Evolutionary conservation across 345 rosid species (phyloP).

Genomic region (Salix arbutifolia): DNA sequence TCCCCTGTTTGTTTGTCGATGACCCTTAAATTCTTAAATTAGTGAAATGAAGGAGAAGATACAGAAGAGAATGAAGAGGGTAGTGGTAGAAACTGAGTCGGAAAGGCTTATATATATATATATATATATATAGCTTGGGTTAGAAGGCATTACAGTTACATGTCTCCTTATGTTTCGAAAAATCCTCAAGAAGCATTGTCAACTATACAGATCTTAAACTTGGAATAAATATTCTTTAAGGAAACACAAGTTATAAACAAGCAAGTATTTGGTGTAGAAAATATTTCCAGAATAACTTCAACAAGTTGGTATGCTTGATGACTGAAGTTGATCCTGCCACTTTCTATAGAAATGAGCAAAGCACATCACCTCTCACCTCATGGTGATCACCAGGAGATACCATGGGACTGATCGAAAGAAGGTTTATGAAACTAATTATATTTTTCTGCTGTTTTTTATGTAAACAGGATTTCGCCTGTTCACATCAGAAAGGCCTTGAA

Average conservation of each 20-base stretch:
- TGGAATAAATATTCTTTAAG: not conserved
- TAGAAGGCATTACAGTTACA: constrained; percentile 31
- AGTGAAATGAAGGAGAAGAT: too few species aligned
- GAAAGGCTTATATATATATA: not conserved
- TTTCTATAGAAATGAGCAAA: not conserved
- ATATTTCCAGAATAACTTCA: not conserved
- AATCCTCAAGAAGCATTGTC: constrained; percentile 45
- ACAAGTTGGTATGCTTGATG: not conserved
- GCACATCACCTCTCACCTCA: not conserved
- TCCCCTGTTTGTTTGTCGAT: too few species aligned
- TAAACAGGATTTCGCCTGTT: too few species aligned
- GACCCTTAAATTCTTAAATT: too few species aligned
- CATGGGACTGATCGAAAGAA: too few species aligned
- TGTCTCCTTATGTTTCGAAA: constrained; percentile 46
- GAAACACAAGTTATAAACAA: not conserved
- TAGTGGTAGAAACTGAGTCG: constrained; percentile 7
- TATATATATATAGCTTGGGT: constrained; percentile 9
- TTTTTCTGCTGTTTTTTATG: too few species aligned
- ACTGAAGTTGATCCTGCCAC: not conserved
- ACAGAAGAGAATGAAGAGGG: too few species aligned
- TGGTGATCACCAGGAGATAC: not conserved
- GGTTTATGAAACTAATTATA: too few species aligned
- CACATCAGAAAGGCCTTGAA: too few species aligned
- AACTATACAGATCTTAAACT: constrained; percentile 20
- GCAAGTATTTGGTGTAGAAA: not conserved